Evolutionary conservation across 2,329 filamentous ascomycete genomes (phyloP), one percentile per base, ranked within the genome.

Genomic region (Phoma sp.): DNA sequence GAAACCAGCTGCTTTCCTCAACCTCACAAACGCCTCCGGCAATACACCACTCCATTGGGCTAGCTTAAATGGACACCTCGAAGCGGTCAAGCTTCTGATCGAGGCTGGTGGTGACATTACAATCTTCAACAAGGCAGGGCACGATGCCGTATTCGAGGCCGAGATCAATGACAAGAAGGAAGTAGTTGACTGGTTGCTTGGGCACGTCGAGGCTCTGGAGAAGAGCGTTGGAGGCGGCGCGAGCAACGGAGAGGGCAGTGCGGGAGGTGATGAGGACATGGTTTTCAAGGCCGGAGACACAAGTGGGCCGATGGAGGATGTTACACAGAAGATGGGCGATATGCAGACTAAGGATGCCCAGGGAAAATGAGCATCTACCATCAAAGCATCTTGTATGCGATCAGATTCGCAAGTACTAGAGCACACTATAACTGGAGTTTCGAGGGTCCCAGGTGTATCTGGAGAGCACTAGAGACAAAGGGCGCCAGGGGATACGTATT

Each of bases 41-140:
- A 98, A 97, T 78, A 97, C 93, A 0, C 85, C 91, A 0, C 80
- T 99, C 53, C 95, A 99, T 77, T 98, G 93, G 93, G 93, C 93
- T 0, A 90, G 91, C 0, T 79, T 97, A 50, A 95, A 96, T 49
- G 93, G 93, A 1, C 93, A 97, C 68, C 79, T 98, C 3, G 84
- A 88, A 5, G 85, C 87, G 3, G 91, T 96, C 6, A 90, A 93
- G 78, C 77, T 86, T 0, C 82, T 99, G 10, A 81, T 96, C 2
- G 86, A 87, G 39, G 80, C 86, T 2, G 92, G 91, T 2, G 92
- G 92, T 1, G 88, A 91, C 54, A 87, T 92, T 4, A 86, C 86
- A 9, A 78, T 91, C 29, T 87, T 87, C 68, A 98, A 98, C 71
- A 85, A 88, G 69, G 89, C 89, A 42, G 92, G 96, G 25, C 90